Evolutionary conservation across 306 rosid genomes (phyloP), one percentile per base, ranked within the genome.

Genomic region (Prunus campanulata): DNA sequence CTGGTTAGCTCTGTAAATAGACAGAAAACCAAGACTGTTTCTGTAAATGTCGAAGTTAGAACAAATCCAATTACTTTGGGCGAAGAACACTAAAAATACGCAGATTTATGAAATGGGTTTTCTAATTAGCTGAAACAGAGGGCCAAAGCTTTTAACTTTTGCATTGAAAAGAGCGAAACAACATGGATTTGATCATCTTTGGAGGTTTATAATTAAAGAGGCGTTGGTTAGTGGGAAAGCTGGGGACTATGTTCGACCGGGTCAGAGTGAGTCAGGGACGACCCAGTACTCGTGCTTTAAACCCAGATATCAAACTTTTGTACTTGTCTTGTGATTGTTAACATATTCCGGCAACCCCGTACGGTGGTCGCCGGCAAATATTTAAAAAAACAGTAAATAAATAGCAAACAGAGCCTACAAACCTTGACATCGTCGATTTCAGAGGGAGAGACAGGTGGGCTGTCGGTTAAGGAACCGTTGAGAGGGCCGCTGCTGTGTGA

Each of bases 401-500:
- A 8, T 12, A 22, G 13, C 27, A 1, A 42, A 27, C 18, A 20
- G 6, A 42, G 70, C 30, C 14, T 2, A 60, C 66, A 9, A 18
- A 95, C 99, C 99, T 95, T 92, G 82, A 54, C n/a, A 79, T 95
- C 96, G 76, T 92, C 98, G 78, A 88, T 80, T 68, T 89, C 93
- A 30, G 97, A 88, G 24, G 99, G 97, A 2, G 99, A 92, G 24
- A 92, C 91, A 10, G 99, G 99, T 0, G 97, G 97, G 30, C 96
- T 95, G 74, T 92, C 97, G 66, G 93, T 90, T 15, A 89, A 77
- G 50, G 96, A 93, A 59, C 97, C 97, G 76, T 90, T 94, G n/a
- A 95, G 97, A 79, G 97, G 97, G 16, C 97, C 99, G 68, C 97
- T 92, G 69, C 99, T 95, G 51, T 95, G 96, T 4, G 98, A 92